phyloP scores from a whole-genome alignment of 768 basidiomycete species.

The Mrakia frigida region DNA sequence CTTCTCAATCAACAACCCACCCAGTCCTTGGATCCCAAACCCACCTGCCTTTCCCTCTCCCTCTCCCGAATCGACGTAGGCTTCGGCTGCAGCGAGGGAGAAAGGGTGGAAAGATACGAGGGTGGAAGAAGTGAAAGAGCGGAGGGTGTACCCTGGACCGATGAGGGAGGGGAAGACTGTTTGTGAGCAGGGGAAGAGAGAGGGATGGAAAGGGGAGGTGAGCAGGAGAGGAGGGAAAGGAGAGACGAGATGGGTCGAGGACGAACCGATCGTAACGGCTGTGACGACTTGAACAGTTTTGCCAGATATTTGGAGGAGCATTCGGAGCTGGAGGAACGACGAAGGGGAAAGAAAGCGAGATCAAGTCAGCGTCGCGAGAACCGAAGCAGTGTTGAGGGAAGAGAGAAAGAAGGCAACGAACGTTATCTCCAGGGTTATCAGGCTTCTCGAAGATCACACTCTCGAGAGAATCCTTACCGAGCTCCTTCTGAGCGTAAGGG shows the following conservation, averaged over 20 bases:
- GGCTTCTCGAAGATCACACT: slow-evolving; percentile 85
- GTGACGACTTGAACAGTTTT: slow-evolving; percentile 86
- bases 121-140: slow-evolving; percentile 34
- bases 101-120: slow-evolving; percentile 17
- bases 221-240: background rate
- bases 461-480: slow-evolving; percentile 20
- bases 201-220: background rate
- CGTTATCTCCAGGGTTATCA: slow-evolving; percentile 58
- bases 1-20: slow-evolving; percentile 72
- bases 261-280: slow-evolving; percentile 72
- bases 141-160: slow-evolving; percentile 44
- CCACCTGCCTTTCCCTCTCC: slow-evolving; percentile 61
- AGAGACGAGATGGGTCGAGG: background rate
- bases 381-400: too few relatives aligned
- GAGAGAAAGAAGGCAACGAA: slow-evolving; percentile 19
- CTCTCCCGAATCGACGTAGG: slow-evolving; percentile 26
- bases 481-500: slow-evolving; percentile 38
- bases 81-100: background rate
- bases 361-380: background rate
- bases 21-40: slow-evolving; percentile 85
- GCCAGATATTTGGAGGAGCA: slow-evolving; percentile 83
- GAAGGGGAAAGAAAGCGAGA: background rate
- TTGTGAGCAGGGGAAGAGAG: background rate
- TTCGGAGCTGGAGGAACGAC: slow-evolving; percentile 58
- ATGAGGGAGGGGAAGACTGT: slow-evolving; percentile 42